Conservation (phyloP, 2,329 filamentous ascomycete species). For the Zymoseptoria tritici region DNA sequence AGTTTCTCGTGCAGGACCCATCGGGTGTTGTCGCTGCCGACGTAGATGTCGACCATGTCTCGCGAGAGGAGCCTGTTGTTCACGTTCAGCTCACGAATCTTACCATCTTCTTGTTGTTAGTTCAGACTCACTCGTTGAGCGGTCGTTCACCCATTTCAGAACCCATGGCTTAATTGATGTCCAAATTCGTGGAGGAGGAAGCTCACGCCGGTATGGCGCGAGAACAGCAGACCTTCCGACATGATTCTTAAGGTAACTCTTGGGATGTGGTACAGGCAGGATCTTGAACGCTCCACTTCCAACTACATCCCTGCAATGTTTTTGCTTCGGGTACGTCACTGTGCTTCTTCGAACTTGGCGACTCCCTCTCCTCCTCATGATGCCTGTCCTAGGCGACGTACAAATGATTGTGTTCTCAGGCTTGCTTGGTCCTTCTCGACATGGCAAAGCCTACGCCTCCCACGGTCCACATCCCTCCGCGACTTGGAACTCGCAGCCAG, state of each 20-base stretch:
- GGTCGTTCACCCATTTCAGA: slow-evolving; percentile 30
- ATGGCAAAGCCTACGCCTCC: slow-evolving; percentile 1
- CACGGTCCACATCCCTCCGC: slow-evolving; percentile 8
- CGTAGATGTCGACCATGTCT: slow-evolving; percentile 49
- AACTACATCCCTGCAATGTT: not conserved
- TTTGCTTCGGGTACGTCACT: too few relatives aligned
- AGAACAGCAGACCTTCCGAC: not conserved
- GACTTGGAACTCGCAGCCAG: slow-evolving; percentile 5
- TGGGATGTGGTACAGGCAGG: not conserved
- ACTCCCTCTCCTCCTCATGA: too few relatives aligned
- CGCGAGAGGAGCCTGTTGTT: slow-evolving; percentile 43
- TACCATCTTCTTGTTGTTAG: not conserved
- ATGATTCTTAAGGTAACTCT: not conserved
- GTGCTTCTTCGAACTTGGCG: too few relatives aligned
- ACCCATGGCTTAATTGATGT: slow-evolving; percentile 11
- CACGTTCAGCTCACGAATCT: not conserved
- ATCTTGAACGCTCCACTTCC: not conserved
- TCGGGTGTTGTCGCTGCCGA: slow-evolving; percentile 47
- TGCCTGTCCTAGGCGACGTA: too few relatives aligned
- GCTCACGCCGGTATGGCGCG: not conserved
- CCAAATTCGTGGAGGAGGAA: not conserved
- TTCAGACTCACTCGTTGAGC: slow-evolving; percentile 35
- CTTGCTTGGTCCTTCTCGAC: too few relatives aligned
- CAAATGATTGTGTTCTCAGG: too few relatives aligned
- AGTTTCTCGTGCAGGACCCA: slow-evolving; percentile 52